These are phyloP conservation scores for Auriculariales sp. DNA, from an alignment of 768 basidiomycete species.

Conservation along the genomic window DNA sequence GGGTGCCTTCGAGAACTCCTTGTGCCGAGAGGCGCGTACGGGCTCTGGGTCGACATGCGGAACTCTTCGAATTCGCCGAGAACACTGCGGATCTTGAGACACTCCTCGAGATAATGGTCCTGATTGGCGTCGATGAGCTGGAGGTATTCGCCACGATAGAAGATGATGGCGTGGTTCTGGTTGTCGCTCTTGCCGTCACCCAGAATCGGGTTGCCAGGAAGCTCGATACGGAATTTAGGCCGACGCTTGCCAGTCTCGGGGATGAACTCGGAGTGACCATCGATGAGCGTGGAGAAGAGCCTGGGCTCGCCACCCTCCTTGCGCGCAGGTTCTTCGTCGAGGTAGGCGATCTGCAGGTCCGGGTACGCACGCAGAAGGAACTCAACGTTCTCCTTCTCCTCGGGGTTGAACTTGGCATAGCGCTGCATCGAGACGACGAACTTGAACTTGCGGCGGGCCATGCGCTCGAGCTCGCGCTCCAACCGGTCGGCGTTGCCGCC, in stretches of 20 bases:
- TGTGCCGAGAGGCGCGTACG: constrained; percentile 84
- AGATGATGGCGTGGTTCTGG: constrained; percentile 98
- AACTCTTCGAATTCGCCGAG: constrained; percentile 97
- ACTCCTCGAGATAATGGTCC: constrained; percentile 99
- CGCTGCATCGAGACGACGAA: constrained; percentile 99
- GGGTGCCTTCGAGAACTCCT: constrained; percentile 77
- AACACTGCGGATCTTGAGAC: constrained; percentile 97
- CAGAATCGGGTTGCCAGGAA: constrained; percentile 97
- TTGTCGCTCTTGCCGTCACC: constrained; percentile 99
- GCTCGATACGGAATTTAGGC: constrained; percentile 96
- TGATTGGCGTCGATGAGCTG: constrained; percentile 99
- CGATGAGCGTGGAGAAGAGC: constrained; percentile 91
- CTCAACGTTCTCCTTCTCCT: constrained; percentile 97
- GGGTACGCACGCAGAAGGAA: constrained; percentile 96
- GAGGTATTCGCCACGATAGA: constrained; percentile 97
- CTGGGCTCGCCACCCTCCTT: constrained; percentile 93
- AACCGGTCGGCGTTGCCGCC: constrained; percentile 96
- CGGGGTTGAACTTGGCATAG: constrained; percentile 98
- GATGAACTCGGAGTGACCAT: constrained; percentile 93
- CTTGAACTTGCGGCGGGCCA: constrained; percentile 98
- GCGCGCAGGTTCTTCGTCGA: constrained; percentile 87
- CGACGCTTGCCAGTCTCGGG: constrained; percentile 76
- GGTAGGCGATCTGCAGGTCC: constrained; percentile 94
- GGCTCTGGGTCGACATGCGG: constrained; percentile 67
- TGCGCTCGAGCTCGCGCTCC: constrained; percentile 90